Percentiles rank a stretch among this genome's conserved stretches.
Conservation (phyloP, 495 filamentous ascomycete genomes). For the Podospora sp. region DNA sequence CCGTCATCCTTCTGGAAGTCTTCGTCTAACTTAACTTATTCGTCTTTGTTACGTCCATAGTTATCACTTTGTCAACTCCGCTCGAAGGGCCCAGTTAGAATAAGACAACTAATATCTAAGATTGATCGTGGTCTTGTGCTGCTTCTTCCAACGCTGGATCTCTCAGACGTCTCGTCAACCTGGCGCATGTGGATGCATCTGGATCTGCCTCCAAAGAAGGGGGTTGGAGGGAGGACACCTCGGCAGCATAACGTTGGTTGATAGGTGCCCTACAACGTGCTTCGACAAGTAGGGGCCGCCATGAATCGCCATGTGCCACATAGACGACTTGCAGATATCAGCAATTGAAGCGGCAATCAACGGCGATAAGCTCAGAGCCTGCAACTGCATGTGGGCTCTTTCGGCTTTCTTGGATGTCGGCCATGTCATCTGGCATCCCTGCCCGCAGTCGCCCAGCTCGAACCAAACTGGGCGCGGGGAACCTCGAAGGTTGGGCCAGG, state of each 20-base stretch:
- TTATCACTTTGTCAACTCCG: too few species aligned
- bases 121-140: too few species aligned
- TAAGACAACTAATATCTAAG: too few species aligned
- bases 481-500: not conserved
- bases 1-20: not conserved
- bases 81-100: too few species aligned
- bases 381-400: not conserved
- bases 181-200: too few species aligned
- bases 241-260: not conserved
- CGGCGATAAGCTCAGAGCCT: not conserved
- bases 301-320: not conserved
- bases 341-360: not conserved
- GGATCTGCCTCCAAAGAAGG: too few species aligned
- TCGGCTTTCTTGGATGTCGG: not conserved
- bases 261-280: not conserved
- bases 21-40: not conserved
- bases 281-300: not conserved
- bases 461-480: not conserved
- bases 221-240: not conserved
- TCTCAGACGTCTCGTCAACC: too few species aligned
- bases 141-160: too few species aligned
- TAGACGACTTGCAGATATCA: not conserved
- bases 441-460: not conserved
- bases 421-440: not conserved
- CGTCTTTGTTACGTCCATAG: not conserved